Evolutionary conservation across 2,329 filamentous ascomycete species (phyloP).

Genomic region (Nemania abortiva): DNA sequence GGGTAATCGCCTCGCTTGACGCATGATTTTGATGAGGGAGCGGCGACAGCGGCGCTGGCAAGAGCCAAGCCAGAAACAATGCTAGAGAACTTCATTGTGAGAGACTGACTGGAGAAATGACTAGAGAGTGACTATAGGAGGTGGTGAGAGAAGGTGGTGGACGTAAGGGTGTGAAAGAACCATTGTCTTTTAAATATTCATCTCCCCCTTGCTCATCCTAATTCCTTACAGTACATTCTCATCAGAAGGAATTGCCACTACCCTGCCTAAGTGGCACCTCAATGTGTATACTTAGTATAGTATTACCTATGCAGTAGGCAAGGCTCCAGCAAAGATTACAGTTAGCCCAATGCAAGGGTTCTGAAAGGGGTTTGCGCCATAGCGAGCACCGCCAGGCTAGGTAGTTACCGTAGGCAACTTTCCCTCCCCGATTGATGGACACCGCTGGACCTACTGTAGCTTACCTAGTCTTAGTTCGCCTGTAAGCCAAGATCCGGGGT

Average conservation of each 20-base stretch:
- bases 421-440: background rate
- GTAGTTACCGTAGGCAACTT: background rate
- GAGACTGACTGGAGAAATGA: conserved; percentile 2
- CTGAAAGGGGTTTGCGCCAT: background rate
- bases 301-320: background rate
- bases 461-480: background rate
- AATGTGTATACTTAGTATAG: background rate
- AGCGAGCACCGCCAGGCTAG: background rate
- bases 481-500: conserved; percentile 33
- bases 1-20: conserved; percentile 12
- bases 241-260: conserved; percentile 7
- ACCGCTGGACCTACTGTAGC: background rate
- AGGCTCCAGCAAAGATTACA: background rate
- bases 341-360: conserved; percentile 1
- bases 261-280: background rate
- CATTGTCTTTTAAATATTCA: conserved; percentile 25
- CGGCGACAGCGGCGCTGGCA: conserved; percentile 25
- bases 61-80: conserved; percentile 33
- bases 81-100: conserved; percentile 36
- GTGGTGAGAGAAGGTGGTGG: background rate
- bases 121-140: conserved; percentile 4
- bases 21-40: background rate
- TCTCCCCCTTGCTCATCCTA: background rate
- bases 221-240: background rate
- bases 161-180: background rate